Evolutionary conservation across 805 yeast species (phyloP), one percentile per base, ranked within the genome.

Genomic region (Wickerhamomyces tratensis): DNA sequence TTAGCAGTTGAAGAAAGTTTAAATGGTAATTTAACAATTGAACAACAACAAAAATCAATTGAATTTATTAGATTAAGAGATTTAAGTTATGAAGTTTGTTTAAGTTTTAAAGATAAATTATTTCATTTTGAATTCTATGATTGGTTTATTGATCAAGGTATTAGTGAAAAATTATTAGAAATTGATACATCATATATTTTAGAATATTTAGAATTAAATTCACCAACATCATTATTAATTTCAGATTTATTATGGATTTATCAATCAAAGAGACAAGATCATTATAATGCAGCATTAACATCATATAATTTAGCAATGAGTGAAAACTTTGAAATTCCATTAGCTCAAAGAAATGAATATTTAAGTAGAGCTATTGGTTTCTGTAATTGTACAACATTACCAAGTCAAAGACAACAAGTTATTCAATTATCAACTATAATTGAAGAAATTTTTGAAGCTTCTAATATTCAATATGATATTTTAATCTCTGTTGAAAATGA

Each of bases 51-150:
- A 13, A 7, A 31, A 12, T 31, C 11, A 31, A 71, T 72, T 35
- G 80, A 77, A 41, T 71, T 73, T 48, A 49, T 53, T 11, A 76
- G 76, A 46, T 61, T 82, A 26, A 73, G 94, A 50, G 86, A 85
- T 51, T 69, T 76, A 36, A 77, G 93, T 31, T 89, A 89, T 58
- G 72, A 74, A 8, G 71, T 82, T 14, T 86, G 93, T 43, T 78
- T 88, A 53, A 74, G 75, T 14, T 80, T 81, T 41, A 70, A 75
- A 38, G 98, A 93, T 57, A 85, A 82, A 54, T 60, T 79, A n/a
- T 93, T 93, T 72, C 98, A 93, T 49, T 87, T 81, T 62, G 85
- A 86, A 49, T 75, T 93, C 49, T 93, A 93, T 61, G 91, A 86
- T 58, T 93, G 98, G 97, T 80, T 87, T 51, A 81, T 87, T 33